phyloP scores from a whole-genome alignment of 306 rosid species.

The Cucurbita argyrosperma region DNA sequence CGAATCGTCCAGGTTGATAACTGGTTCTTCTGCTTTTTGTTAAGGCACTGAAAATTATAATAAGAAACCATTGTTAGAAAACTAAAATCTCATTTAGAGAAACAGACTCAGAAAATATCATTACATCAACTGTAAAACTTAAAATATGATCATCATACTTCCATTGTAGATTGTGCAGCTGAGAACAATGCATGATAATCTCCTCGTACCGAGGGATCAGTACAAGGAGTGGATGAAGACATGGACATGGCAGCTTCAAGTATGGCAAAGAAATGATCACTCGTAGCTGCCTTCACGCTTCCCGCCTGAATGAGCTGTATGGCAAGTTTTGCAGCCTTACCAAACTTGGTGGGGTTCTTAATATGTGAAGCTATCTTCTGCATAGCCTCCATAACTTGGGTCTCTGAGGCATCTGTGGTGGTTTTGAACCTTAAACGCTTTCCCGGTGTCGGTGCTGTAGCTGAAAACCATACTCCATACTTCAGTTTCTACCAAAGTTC shows the following conservation, averaged over 20 bases:
- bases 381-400: slow-evolving; percentile 80
- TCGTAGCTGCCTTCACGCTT: slow-evolving; percentile 66
- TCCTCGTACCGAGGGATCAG: slow-evolving; percentile 59
- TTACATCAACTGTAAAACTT: neutral
- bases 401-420: slow-evolving; percentile 72
- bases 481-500: slow-evolving; percentile 1
- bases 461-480: slow-evolving; percentile 22
- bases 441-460: slow-evolving; percentile 20
- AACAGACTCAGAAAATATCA: neutral
- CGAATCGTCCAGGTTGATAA: slow-evolving; percentile 44
- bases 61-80: neutral
- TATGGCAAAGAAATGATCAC: slow-evolving; percentile 45
- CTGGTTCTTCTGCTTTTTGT: slow-evolving; percentile 65
- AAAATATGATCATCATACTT: slow-evolving; percentile 27
- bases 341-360: slow-evolving; percentile 59
- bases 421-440: slow-evolving; percentile 76
- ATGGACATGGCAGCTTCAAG: slow-evolving; percentile 84
- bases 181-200: slow-evolving; percentile 66
- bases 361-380: slow-evolving; percentile 82
- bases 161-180: slow-evolving; percentile 42
- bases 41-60: slow-evolving; percentile 38
- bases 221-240: slow-evolving; percentile 50
- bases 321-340: slow-evolving; percentile 87
- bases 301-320: slow-evolving; percentile 80
- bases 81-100: neutral